Conservation (phyloP, 257 asterid species). For the Capsicum pubescens region DNA sequence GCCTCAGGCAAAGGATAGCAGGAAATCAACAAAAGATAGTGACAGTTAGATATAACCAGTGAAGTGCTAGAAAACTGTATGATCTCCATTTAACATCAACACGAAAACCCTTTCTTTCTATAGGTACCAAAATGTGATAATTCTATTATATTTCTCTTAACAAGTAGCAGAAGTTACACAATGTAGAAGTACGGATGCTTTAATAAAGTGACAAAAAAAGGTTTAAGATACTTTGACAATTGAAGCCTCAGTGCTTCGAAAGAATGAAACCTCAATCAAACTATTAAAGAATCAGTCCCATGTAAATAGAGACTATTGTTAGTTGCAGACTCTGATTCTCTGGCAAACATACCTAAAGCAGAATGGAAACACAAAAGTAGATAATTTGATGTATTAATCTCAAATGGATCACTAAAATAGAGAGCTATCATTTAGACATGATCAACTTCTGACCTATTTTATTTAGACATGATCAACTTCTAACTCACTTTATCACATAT, state of each 20-base stretch:
- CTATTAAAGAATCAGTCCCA: background rate
- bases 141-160: background rate
- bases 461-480: background rate
- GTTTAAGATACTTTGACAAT: background rate
- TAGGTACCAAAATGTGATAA: conserved; percentile 7
- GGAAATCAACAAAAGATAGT: too few species aligned
- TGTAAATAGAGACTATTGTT: background rate
- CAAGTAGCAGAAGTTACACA: background rate
- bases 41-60: too few species aligned
- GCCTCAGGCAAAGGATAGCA: too few species aligned
- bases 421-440: background rate
- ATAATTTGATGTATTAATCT: background rate
- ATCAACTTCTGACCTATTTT: conserved; percentile 2
- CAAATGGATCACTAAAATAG: background rate
- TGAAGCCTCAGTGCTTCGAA: background rate
- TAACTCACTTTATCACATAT: background rate
- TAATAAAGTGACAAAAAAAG: background rate
- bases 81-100: background rate
- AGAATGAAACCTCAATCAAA: background rate
- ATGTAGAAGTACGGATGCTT: background rate
- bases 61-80: background rate
- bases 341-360: background rate
- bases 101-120: background rate
- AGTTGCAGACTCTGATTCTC: background rate
- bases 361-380: background rate